Evolutionary conservation across 2,329 filamentous ascomycete species (phyloP), one percentile per base, ranked within the genome.

Genomic region (Diplodia intermedia): DNA sequence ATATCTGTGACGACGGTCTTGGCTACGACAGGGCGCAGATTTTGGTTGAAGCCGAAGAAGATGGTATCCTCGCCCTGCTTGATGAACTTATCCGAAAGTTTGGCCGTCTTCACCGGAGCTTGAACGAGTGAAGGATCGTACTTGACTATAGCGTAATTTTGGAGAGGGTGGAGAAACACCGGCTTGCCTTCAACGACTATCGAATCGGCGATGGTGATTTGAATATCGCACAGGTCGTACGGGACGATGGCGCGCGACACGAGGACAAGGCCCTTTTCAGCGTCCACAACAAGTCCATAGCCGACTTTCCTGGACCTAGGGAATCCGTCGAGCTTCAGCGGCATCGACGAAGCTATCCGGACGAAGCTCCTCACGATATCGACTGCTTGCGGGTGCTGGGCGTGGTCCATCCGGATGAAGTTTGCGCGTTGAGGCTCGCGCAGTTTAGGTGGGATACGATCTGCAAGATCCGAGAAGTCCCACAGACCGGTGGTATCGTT

Each of bases 11-110:
- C 93, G 0, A 91, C 93, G 0, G 95, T 98, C 73, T 97, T 93
- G 5, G 93, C 92, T 73, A 97, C 92, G 4, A 98, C 94, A 50
- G 97, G 92, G 43, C 94, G 89, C 70, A 94, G 90, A 72, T 97
- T 98, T 72, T 96, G 90, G 77, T 99, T 99, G 83, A 97, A 96
- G n/a, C 95, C 96, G 71, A 99, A 91, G 80, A 99, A 99, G 72
- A 97, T 94, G 0, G 94, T 97, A 68, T 94, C 91, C 60, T 94
- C 92, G 43, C 95, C 95, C 82, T 98, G 95, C 63, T 93, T 94
- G 77, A 98, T 93, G 73, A 89, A 89, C 67, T 92, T 88, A 6
- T 85, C 89, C 75, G 93, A 93, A 61, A 99, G 86, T 73, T 88
- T 91, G 4, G 96, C 95, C 71, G 91, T 94, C 82, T 94, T 88